Evolutionary conservation across 345 rosid genomes (phyloP).

Genomic region (Erysimum cheiranthoides): DNA sequence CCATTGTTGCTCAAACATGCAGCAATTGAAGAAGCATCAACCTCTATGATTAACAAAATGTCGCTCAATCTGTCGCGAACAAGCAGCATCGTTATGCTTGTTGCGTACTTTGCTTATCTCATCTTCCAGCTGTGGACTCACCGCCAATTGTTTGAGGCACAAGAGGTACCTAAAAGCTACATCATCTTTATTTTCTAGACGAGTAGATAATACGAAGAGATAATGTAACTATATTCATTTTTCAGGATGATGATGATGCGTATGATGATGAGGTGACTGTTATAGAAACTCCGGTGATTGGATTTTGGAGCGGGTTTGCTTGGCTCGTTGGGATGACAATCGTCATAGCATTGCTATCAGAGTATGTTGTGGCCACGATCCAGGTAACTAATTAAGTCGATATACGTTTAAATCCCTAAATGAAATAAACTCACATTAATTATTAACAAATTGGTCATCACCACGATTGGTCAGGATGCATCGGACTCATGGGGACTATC

Average conservation of each 20-base stretch:
- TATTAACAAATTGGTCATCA: no score
- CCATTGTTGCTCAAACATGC: constrained; percentile 65
- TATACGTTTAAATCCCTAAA: not conserved
- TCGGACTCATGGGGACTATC: constrained; percentile 91
- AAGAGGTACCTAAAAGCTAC: constrained; percentile 41
- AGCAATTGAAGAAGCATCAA: constrained; percentile 41
- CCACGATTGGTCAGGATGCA: constrained; percentile 55
- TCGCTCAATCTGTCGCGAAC: constrained; percentile 72
- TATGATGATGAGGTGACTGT: constrained; percentile 50
- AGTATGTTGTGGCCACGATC: constrained; percentile 81
- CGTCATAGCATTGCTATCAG: constrained; percentile 73
- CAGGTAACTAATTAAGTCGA: constrained; percentile 55
- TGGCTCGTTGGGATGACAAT: constrained; percentile 91
- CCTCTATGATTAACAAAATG: constrained; percentile 46
- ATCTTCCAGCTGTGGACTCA: constrained; percentile 86
- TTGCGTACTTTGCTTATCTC: constrained; percentile 73
- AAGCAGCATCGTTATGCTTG: constrained; percentile 83
- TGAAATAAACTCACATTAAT: not conserved
- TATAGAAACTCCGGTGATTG: constrained; percentile 70
- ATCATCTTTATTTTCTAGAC: not conserved
- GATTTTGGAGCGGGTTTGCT: constrained; percentile 80
- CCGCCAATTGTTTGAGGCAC: constrained; percentile 48
- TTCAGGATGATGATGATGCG: constrained; percentile 45
- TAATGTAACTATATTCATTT: not conserved
- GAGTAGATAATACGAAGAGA: not conserved